A percentile compares a stretch with the other conserved stretches of the same genome.
phyloP scores from a whole-genome alignment of 2,329 filamentous ascomycete species.

The Colletotrichum ledebouriae region DNA sequence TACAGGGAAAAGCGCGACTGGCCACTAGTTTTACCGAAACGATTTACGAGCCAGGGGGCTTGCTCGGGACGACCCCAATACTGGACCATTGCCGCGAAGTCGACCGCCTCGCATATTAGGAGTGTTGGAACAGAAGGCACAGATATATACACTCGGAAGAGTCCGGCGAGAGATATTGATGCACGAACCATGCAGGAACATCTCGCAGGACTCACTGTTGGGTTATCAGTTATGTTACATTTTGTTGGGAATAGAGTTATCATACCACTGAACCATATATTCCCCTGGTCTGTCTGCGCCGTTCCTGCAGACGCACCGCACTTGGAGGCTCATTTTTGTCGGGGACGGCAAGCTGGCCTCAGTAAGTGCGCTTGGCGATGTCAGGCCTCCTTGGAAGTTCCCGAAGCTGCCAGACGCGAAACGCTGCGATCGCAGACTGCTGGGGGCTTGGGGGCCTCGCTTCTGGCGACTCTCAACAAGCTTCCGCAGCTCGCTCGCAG shows the following conservation, averaged over 20 bases:
- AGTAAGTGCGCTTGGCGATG: slow-evolving; percentile 66
- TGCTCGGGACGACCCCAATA: slow-evolving; percentile 48
- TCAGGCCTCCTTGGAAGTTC: slow-evolving; percentile 53
- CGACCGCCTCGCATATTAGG: slow-evolving; percentile 66
- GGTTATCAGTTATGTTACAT: slow-evolving; percentile 12
- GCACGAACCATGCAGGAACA: slow-evolving; percentile 75
- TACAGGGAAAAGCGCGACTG: slow-evolving; percentile 4
- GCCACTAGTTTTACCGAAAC: slow-evolving; percentile 54
- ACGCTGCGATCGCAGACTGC: slow-evolving; percentile 37
- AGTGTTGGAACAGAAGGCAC: slow-evolving; percentile 73
- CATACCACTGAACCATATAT: slow-evolving; percentile 76
- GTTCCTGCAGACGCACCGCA: slow-evolving; percentile 70
- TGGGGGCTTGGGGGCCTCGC: slow-evolving; percentile 49
- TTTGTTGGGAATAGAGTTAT: not conserved
- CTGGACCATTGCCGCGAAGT: slow-evolving; percentile 53
- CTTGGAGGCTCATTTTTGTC: slow-evolving; percentile 57
- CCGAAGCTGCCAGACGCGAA: slow-evolving; percentile 51
- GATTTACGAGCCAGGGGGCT: slow-evolving; percentile 62
- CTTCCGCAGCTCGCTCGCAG: slow-evolving; percentile 71
- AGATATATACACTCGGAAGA: slow-evolving; percentile 74
- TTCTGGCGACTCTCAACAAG: slow-evolving; percentile 67
- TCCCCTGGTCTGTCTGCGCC: slow-evolving; percentile 60
- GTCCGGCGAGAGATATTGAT: slow-evolving; percentile 69
- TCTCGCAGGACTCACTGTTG: slow-evolving; percentile 72
- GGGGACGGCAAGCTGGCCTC: slow-evolving; percentile 63